Percentiles rank a stretch among this genome's conserved stretches.
Evolutionary conservation across 208 protist species (phyloP).

Genomic region (Naegleria lovaniensis): DNA sequence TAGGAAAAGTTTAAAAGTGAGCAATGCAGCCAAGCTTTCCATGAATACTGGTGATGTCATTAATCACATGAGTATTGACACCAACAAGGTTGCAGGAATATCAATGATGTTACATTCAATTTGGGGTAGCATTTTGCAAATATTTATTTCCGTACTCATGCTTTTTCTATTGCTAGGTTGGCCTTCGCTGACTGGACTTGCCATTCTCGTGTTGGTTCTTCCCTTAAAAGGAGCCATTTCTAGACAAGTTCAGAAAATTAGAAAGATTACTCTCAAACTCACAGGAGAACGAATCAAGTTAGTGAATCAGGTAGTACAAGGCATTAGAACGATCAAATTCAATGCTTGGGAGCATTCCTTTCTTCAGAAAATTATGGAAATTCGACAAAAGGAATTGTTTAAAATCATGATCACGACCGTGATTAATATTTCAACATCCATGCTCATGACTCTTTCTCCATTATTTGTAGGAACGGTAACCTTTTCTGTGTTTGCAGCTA

Average conservation of each 20-base stretch:
- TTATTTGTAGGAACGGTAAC: too few relatives aligned
- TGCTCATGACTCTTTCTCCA: too few relatives aligned
- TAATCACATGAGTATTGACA: too few relatives aligned
- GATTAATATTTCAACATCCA: too few relatives aligned
- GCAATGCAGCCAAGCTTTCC: too few relatives aligned
- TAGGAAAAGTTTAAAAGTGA: background rate
- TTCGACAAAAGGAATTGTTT: slow-evolving; percentile 49
- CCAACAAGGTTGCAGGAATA: too few relatives aligned
- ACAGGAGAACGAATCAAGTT: slow-evolving; percentile 75
- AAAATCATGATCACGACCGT: too few relatives aligned
- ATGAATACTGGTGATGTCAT: too few relatives aligned
- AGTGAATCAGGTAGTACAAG: slow-evolving; percentile 72
- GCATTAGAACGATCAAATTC: slow-evolving; percentile 81
- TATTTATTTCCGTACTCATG: slow-evolving; percentile 53
- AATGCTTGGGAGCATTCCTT: slow-evolving; percentile 74
- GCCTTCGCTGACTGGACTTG: slow-evolving; percentile 61
- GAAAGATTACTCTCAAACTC: slow-evolving; percentile 36
- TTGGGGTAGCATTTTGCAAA: slow-evolving; percentile 56
- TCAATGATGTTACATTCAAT: slow-evolving; percentile 51
- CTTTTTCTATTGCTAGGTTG: slow-evolving; percentile 56
- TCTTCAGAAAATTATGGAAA: slow-evolving; percentile 44
- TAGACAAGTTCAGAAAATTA: slow-evolving; percentile 41
- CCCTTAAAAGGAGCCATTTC: slow-evolving; percentile 62
- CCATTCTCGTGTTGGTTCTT: slow-evolving; percentile 56
- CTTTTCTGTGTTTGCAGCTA: too few relatives aligned